phyloP scores from a whole-genome alignment of 345 rosid genomes.

The Arabidopsis thaliana region DNA sequence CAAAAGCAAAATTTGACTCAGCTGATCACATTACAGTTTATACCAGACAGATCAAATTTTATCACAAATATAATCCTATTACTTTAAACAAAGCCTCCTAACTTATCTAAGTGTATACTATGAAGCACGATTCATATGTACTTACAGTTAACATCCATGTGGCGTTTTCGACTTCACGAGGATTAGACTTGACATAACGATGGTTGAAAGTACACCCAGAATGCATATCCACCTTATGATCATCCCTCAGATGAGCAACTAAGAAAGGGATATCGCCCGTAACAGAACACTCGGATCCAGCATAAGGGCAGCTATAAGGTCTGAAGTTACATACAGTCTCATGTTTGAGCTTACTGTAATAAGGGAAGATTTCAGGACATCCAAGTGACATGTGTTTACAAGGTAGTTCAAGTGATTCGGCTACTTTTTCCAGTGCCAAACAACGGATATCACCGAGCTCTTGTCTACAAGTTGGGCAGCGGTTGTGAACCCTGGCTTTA shows the following conservation, averaged over 20 bases:
- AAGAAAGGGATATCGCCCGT: constrained; percentile 85
- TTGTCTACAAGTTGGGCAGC: constrained; percentile 96
- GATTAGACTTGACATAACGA: constrained; percentile 97
- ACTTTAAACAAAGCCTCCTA: constrained; percentile 7
- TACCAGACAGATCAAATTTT: neutral
- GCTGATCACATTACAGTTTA: neutral
- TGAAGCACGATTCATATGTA: constrained; percentile 19
- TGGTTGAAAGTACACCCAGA: constrained; percentile 96
- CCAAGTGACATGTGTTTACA: constrained; percentile 83
- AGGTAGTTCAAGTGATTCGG: constrained; percentile 90
- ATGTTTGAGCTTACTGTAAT: constrained; percentile 92
- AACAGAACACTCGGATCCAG: constrained; percentile 90
- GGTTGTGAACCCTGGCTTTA: constrained; percentile 85
- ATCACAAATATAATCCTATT: neutral
- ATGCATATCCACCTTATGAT: constrained; percentile 98
- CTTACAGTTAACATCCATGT: constrained; percentile 98
- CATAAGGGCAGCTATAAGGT: constrained; percentile 90
- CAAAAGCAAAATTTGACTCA: constrained; percentile 1
- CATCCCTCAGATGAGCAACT: constrained; percentile 90
- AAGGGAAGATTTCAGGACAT: constrained; percentile 92
- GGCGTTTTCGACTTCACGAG: constrained; percentile 97
- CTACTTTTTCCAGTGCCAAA: constrained; percentile 90
- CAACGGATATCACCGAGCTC: constrained; percentile 99
- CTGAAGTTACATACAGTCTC: constrained; percentile 87
- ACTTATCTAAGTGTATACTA: constrained; percentile 3